Evolutionary conservation across 257 asterid genomes (phyloP), one percentile per base, ranked within the genome.

Genomic region (Sherardia arvensis): DNA sequence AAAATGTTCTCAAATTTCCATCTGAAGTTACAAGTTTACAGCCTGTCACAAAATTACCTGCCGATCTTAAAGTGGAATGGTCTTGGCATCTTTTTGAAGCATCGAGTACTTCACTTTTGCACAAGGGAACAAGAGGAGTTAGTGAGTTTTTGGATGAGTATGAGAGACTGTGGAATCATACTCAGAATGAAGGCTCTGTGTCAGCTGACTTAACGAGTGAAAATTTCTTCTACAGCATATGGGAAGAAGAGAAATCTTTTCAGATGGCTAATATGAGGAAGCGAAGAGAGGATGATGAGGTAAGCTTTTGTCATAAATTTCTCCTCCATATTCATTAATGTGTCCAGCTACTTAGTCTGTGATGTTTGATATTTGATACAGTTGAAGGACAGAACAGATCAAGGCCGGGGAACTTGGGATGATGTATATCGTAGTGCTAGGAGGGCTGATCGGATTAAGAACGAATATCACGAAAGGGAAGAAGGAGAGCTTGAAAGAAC

Each of bases 401-500:
- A 76, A 67, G 81, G 90, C 53, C 85, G 92, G 62, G 95, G 96
- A 71, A 78, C 87, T 27, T 93, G 97, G 99, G 97, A 93, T 45
- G 93, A 90, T 29, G 84, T 90, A 66, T 85, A 93, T 62, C 83
- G 87, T 64, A 90, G 74, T 78, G 93, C 84, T 28, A 83, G 90
- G 75, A 84, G 90, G 78, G 84, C 76, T 48, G 97, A 90, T 66
- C 85, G 88, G 59, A 67, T 86, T 32, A 79, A 67, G 69, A 79
- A 73, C 28, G 84, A 79, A 17, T 81, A 87, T 79, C 99, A 83
- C 55, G 99, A 90, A 79, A 85, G 97, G 79, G 97, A 90, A 69
- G 99, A 87, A 55, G 97, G 92, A 59, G 99, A 93, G 74, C 94
- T 93, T 53, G 97, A 83, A 72, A 93, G 99, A 77, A 90, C 95